Base-by-base conservation (phyloP, 306 rosid genomes). In the Quercus dentata region DNA sequence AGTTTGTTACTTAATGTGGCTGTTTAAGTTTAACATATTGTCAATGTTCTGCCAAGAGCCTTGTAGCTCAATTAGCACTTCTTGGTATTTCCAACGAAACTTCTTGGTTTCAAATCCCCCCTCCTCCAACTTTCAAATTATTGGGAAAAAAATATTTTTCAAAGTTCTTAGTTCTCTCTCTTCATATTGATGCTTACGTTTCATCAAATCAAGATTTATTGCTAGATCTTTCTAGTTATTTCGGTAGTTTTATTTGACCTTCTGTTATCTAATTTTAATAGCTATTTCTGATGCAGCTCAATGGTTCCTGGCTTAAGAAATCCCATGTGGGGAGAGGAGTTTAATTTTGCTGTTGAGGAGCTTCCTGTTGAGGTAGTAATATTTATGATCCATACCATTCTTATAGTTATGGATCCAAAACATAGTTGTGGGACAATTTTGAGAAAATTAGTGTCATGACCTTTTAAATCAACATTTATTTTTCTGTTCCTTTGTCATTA, bases 271-370 rank as follows among this genome's bases (percentile, higher is more conserved):
- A 64, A 76, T 81, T 64, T 88, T 62, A 71, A 67, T 77, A 78
- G 74, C 52, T 87, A 49, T 83, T 79, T 76, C 84, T 56, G 69
- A 44, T 85, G 90, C 92, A 95, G 99, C 84, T 95, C 99, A 74
- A 95, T 95, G 99, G 91, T 95, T 85, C 99, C 99, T 75, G 97
- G 99, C 88, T 95, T 97, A 79, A 92, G 99, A 90, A 95, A 95
- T 91, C 99, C 99, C 71, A 89, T 92, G 99, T 95, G 99, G 99
- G 99, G 99, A 4, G 99, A 95, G 89, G 99, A 92, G 85, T 95
- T 95, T 85, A 89, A 92, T 89, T 95, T 95, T 88, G 85, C 92
- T 72, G 98, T 90, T 67, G 97, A 95, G 71, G 97, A 95, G 88
- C 96, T 95, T 79, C 99, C 99, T 74, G 99, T 90, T 56, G 88